A percentile compares a stretch with the other conserved stretches of the same genome.
phyloP scores from a whole-genome alignment of 2,329 filamentous ascomycete genomes.

The Aspergillus sergii region DNA sequence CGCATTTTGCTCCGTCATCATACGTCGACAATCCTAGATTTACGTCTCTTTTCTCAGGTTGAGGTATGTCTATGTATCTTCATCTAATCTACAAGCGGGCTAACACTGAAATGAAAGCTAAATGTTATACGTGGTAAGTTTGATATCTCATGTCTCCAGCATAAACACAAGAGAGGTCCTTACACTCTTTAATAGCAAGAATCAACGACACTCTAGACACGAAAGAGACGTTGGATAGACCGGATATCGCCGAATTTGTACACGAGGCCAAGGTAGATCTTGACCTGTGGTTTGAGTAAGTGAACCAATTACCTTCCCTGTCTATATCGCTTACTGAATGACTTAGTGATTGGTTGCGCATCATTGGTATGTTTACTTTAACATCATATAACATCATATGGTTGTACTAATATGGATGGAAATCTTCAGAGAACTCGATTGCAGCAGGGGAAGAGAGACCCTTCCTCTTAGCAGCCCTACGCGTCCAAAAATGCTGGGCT shows the following conservation, averaged over 20 bases:
- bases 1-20: constrained; percentile 49
- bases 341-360: constrained; percentile 38
- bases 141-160: not conserved
- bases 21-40: constrained; percentile 51
- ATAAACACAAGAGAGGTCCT: not conserved
- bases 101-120: constrained; percentile 30
- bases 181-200: constrained; percentile 28
- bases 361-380: constrained; percentile 31
- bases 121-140: constrained; percentile 44
- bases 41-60: constrained; percentile 57
- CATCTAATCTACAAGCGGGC: not conserved
- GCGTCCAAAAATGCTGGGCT: constrained; percentile 58
- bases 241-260: constrained; percentile 45
- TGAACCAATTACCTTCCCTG: not conserved
- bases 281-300: constrained; percentile 52
- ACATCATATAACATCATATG: too few relatives aligned
- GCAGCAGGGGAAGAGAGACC: constrained; percentile 35
- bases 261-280: constrained; percentile 52
- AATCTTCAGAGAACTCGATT: constrained; percentile 28
- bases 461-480: constrained; percentile 50
- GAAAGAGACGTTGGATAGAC: constrained; percentile 29
- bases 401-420: not conserved
- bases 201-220: constrained; percentile 41
- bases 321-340: constrained; percentile 10
- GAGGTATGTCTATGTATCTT: constrained; percentile 33